A percentile compares a stretch with the other conserved stretches of the same genome.
Evolutionary conservation across 768 basidiomycete genomes (phyloP).

Genomic region (Termitomyces sp.): DNA sequence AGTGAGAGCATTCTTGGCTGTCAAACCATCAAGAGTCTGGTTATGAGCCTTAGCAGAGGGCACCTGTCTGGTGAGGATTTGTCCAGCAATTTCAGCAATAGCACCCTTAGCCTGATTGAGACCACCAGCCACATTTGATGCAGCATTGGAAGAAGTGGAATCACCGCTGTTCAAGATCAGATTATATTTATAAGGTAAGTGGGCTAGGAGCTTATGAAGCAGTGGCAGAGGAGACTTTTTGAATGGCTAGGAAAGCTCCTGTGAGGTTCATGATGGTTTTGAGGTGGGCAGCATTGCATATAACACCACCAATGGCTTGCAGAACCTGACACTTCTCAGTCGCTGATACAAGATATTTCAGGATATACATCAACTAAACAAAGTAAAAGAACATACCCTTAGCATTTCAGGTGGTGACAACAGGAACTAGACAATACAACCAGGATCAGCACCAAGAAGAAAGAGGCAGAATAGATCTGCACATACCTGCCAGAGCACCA

Average conservation of each 20-base stretch:
- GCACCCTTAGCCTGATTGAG: slow-evolving; percentile 20
- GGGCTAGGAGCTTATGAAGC: slow-evolving; percentile 4
- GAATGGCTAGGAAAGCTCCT: slow-evolving; percentile 9
- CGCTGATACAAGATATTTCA: not conserved
- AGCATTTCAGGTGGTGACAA: not conserved
- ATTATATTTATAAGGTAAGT: not conserved
- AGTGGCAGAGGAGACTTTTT: slow-evolving; percentile 11
- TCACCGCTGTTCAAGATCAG: slow-evolving; percentile 12
- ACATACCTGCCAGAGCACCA: slow-evolving; percentile 10
- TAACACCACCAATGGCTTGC: slow-evolving; percentile 12
- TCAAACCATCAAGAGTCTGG: slow-evolving; percentile 18
- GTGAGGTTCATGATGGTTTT: slow-evolving; percentile 13
- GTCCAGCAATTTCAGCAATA: slow-evolving; percentile 20
- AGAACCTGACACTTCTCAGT: slow-evolving; percentile 11
- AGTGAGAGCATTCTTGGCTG: slow-evolving; percentile 18
- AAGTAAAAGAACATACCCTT: not conserved
- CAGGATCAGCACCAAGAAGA: not conserved
- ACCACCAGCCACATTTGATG: slow-evolving; percentile 17
- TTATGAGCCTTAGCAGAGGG: slow-evolving; percentile 22
- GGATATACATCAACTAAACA: not conserved
- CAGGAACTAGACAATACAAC: not conserved
- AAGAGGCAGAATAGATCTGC: not conserved
- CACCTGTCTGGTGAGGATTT: slow-evolving; percentile 15
- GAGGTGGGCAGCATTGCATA: slow-evolving; percentile 13
- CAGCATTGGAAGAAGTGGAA: slow-evolving; percentile 16